Conservation (phyloP, 1,284 basidiomycete genomes). For the Heliocybe sulcata region DNA sequence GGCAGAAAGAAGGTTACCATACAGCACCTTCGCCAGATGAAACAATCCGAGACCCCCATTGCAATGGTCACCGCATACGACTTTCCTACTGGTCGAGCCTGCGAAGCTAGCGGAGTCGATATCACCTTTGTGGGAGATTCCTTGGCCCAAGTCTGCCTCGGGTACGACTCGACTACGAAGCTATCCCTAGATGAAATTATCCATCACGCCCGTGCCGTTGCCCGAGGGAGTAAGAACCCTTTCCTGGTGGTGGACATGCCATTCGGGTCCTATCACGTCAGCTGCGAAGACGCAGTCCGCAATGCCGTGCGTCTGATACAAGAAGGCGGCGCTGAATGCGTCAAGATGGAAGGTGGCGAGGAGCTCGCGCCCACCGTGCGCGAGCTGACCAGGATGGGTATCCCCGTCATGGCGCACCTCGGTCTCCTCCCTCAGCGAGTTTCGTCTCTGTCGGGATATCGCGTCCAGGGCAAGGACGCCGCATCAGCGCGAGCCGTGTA, state of each 20-base stretch:
- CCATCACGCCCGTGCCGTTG: slow-evolving; percentile 81
- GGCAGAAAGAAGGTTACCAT: slow-evolving; percentile 76
- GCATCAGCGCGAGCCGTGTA: slow-evolving; percentile 57
- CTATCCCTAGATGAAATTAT: slow-evolving; percentile 89
- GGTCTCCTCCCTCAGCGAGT: slow-evolving; percentile 91
- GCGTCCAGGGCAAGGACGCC: slow-evolving; percentile 79
- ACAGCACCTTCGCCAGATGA: slow-evolving; percentile 57
- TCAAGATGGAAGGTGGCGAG: slow-evolving; percentile 90
- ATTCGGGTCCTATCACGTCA: slow-evolving; percentile 81
- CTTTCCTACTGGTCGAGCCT: slow-evolving; percentile 76
- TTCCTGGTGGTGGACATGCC: slow-evolving; percentile 94
- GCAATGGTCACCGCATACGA: slow-evolving; percentile 92
- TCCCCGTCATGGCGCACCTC: slow-evolving; percentile 94
- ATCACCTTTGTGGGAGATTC: slow-evolving; percentile 86
- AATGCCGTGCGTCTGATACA: slow-evolving; percentile 78
- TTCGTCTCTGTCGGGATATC: slow-evolving; percentile 78
- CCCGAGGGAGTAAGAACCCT: slow-evolving; percentile 72
- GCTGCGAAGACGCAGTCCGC: slow-evolving; percentile 57
- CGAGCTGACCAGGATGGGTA: slow-evolving; percentile 70
- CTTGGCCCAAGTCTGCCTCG: slow-evolving; percentile 89
- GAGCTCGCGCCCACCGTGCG: slow-evolving; percentile 76
- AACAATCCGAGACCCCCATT: slow-evolving; percentile 62
- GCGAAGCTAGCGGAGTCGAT: slow-evolving; percentile 53
- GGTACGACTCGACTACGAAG: slow-evolving; percentile 78
- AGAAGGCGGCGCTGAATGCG: slow-evolving; percentile 79